Conservation (phyloP, 345 rosid species). For the Capsella bursapastoris region DNA sequence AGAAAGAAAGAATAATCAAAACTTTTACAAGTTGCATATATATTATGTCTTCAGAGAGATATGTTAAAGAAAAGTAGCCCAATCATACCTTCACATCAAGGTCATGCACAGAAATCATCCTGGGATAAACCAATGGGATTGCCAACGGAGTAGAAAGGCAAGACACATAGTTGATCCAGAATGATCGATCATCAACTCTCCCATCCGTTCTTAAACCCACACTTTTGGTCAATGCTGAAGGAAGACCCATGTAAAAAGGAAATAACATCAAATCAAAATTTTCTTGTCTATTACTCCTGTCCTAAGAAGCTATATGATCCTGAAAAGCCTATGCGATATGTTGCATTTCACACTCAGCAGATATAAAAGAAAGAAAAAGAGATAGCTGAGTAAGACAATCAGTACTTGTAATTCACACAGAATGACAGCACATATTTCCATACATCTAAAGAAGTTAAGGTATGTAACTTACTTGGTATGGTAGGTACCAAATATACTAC, state of each 20-base stretch:
- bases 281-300: not conserved
- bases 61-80: not conserved
- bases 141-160: constrained; percentile 78
- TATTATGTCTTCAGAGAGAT: not conserved
- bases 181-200: constrained; percentile 91
- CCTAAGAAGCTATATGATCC: constrained; percentile 14
- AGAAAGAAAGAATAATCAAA: constrained; percentile 31
- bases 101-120: constrained; percentile 87
- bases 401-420: constrained; percentile 7
- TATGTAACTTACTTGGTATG: constrained; percentile 4
- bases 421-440: not conserved
- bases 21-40: constrained; percentile 17
- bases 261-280: constrained; percentile 16
- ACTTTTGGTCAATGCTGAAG: constrained; percentile 84
- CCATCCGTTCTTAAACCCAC: constrained; percentile 79
- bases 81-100: constrained; percentile 66
- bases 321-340: not conserved
- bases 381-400: constrained; percentile 1
- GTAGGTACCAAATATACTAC: constrained; percentile 15
- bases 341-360: constrained; percentile 3
- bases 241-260: constrained; percentile 27
- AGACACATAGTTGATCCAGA: constrained; percentile 78
- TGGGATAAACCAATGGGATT: constrained; percentile 80
- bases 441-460: constrained; percentile 11
- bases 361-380: constrained; percentile 1